Percentiles rank a stretch among this genome's conserved stretches.
These are phyloP conservation scores for Camellia granthamiana DNA, from an alignment of 148 eudicot species.

Conservation along the genomic window DNA sequence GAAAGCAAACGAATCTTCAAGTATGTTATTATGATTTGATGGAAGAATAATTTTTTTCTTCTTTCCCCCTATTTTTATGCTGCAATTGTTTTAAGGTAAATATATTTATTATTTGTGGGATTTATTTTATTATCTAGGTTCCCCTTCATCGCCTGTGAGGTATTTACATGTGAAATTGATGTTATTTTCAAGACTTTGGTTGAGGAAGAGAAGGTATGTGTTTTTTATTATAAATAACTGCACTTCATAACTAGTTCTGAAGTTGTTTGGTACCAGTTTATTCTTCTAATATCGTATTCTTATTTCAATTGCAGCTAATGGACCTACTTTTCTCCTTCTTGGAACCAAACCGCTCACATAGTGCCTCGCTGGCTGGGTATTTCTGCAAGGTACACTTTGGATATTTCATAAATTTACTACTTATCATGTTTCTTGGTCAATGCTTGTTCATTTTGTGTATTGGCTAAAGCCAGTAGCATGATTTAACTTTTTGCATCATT, in stretches of 20 bases:
- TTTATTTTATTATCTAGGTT: conserved; percentile 52
- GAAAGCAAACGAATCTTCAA: conserved; percentile 86
- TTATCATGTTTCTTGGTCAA: background rate
- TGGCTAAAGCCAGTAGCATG: conserved; percentile 13
- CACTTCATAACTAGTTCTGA: background rate
- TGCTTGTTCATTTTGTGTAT: conserved; percentile 7
- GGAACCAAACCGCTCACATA: conserved; percentile 83
- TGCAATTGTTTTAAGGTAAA: background rate
- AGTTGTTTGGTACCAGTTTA: background rate
- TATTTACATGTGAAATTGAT: conserved; percentile 97
- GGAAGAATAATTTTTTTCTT: background rate
- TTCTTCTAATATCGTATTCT: conserved; percentile 11
- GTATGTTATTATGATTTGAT: conserved; percentile 38
- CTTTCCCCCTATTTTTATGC: background rate
- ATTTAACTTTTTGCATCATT: conserved; percentile 6
- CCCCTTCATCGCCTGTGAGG: conserved; percentile 90
- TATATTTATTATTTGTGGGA: background rate
- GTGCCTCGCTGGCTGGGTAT: conserved; percentile 90
- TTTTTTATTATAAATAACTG: conserved; percentile 1
- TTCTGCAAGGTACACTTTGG: conserved; percentile 70
- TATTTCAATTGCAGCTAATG: conserved; percentile 65
- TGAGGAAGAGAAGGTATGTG: conserved; percentile 87
- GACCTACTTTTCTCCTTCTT: conserved; percentile 85
- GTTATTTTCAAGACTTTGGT: conserved; percentile 92
- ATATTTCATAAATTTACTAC: background rate